Conservation (phyloP, 2,329 filamentous ascomycete genomes). For the Stachybotrys chlorohalonatus region DNA sequence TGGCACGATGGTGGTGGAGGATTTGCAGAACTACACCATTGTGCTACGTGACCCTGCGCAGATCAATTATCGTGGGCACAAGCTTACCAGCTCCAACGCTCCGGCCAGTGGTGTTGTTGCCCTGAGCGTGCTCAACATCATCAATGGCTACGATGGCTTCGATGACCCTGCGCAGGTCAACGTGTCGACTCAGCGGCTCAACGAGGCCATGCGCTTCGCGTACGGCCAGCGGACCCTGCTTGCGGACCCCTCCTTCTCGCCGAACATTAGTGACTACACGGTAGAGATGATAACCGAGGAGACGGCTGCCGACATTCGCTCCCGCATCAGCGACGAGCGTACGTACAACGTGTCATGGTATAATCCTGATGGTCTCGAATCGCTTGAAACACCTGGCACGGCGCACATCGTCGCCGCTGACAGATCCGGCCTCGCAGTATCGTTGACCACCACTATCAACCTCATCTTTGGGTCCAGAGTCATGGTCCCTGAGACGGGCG, state of each 20-base stretch:
- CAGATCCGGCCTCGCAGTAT: constrained; percentile 60
- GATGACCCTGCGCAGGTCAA: constrained; percentile 42
- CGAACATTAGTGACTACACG: constrained; percentile 50
- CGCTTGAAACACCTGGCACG: constrained; percentile 55
- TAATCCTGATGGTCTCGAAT: constrained; percentile 35
- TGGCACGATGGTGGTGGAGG: constrained; percentile 69
- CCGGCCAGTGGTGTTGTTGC: constrained; percentile 68
- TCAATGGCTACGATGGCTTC: constrained; percentile 62
- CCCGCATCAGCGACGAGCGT: constrained; percentile 31
- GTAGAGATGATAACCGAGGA: constrained; percentile 55
- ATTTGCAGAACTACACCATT: constrained; percentile 65
- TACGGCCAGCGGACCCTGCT: constrained; percentile 67
- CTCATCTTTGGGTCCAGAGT: constrained; percentile 67
- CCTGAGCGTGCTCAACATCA: constrained; percentile 63
- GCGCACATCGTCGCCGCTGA: constrained; percentile 62
- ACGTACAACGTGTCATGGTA: constrained; percentile 32
- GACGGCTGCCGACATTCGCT: constrained; percentile 42
- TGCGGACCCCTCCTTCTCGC: constrained; percentile 67
- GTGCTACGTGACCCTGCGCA: constrained; percentile 50
- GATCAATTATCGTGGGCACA: constrained; percentile 61
- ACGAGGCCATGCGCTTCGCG: constrained; percentile 75
- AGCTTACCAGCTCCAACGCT: constrained; percentile 56
- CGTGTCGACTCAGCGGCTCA: constrained; percentile 67
- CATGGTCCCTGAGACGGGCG: constrained; percentile 71
- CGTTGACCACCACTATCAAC: constrained; percentile 75